Evolutionary conservation across 2,329 filamentous ascomycete genomes (phyloP).

Genomic region (Fusarium sp.): DNA sequence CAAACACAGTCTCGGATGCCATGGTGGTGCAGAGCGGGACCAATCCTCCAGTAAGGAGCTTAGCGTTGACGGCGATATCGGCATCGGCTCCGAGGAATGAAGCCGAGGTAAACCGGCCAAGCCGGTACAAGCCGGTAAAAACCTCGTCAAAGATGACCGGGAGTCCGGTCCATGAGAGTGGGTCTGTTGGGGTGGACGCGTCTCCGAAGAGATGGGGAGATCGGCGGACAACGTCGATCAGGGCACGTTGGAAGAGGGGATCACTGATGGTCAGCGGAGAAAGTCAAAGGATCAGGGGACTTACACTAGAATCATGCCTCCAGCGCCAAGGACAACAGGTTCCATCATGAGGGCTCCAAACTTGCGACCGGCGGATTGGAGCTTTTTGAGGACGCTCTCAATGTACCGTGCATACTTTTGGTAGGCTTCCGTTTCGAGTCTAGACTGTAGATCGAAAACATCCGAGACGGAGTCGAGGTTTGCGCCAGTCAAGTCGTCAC

Average conservation of each 20-base stretch:
- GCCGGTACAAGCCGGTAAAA: slow-evolving; percentile 86
- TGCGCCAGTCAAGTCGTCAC: slow-evolving; percentile 54
- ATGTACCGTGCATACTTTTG: slow-evolving; percentile 72
- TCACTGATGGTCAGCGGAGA: slow-evolving; percentile 63
- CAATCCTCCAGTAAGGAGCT: slow-evolving; percentile 84
- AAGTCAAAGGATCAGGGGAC: slow-evolving; percentile 43
- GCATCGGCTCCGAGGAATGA: slow-evolving; percentile 76
- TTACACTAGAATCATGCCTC: slow-evolving; percentile 85
- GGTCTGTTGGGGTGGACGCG: slow-evolving; percentile 16
- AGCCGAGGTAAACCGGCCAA: slow-evolving; percentile 78
- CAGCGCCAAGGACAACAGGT: slow-evolving; percentile 82
- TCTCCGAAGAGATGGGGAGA: slow-evolving; percentile 66
- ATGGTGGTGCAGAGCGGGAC: slow-evolving; percentile 82
- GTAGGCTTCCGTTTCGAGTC: slow-evolving; percentile 59
- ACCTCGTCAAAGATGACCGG: slow-evolving; percentile 89
- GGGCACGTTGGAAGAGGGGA: slow-evolving; percentile 80
- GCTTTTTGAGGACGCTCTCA: slow-evolving; percentile 60
- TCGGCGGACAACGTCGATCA: slow-evolving; percentile 75
- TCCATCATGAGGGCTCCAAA: slow-evolving; percentile 86
- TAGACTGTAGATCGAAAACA: slow-evolving; percentile 69
- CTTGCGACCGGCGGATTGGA: slow-evolving; percentile 68
- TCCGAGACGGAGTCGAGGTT: slow-evolving; percentile 62
- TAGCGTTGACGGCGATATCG: slow-evolving; percentile 85
- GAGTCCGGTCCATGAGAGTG: slow-evolving; percentile 74
- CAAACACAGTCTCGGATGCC: slow-evolving; percentile 79